phyloP scores from a whole-genome alignment of 345 rosid genomes.

The Boechera retrofracta region DNA sequence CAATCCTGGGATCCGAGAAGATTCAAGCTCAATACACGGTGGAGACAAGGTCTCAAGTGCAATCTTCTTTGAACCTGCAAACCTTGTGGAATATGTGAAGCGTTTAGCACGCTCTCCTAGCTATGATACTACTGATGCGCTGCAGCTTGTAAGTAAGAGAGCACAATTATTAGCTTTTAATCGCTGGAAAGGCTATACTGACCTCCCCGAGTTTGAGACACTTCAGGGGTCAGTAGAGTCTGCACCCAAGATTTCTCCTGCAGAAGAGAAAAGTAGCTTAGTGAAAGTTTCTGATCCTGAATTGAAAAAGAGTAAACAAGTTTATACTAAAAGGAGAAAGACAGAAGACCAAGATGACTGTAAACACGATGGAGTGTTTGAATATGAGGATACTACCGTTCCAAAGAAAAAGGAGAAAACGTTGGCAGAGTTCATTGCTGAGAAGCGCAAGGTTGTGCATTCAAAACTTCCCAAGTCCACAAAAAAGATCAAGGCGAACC shows the following conservation, averaged over 20 bases:
- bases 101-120: slow-evolving; percentile 52
- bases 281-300: slow-evolving; percentile 38
- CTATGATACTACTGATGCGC: slow-evolving; percentile 47
- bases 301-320: slow-evolving; percentile 39
- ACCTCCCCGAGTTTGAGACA: slow-evolving; percentile 60
- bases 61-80: slow-evolving; percentile 58
- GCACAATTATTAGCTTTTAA: slow-evolving; percentile 68
- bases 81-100: slow-evolving; percentile 56
- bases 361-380: slow-evolving; percentile 48
- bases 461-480: slow-evolving; percentile 39
- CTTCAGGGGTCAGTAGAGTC: slow-evolving; percentile 54
- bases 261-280: slow-evolving; percentile 35
- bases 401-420: slow-evolving; percentile 60
- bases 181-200: slow-evolving; percentile 68
- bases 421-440: slow-evolving; percentile 61
- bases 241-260: slow-evolving; percentile 50
- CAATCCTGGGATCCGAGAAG: slow-evolving; percentile 65
- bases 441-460: slow-evolving; percentile 49
- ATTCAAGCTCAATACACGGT: slow-evolving; percentile 50
- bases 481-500: slow-evolving; percentile 37
- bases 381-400: slow-evolving; percentile 37
- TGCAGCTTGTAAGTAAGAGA: slow-evolving; percentile 53
- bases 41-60: slow-evolving; percentile 58
- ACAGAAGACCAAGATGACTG: slow-evolving; percentile 39
- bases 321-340: slow-evolving; percentile 43